Conservation (phyloP, 768 basidiomycete species). For the Sarcomyxa edulis region DNA sequence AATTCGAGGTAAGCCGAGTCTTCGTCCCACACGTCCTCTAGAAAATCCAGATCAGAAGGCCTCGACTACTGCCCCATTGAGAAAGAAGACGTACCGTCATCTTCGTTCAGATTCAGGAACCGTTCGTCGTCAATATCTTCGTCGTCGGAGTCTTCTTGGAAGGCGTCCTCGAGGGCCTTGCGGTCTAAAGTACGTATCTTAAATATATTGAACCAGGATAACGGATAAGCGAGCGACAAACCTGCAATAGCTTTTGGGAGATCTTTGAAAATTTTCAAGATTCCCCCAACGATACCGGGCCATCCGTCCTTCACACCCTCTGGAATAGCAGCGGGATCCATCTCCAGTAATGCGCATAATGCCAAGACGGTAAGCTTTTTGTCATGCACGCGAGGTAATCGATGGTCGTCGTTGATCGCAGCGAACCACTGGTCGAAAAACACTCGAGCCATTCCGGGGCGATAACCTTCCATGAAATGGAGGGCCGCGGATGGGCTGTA, state of each 20-base stretch:
- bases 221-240: too few relatives aligned
- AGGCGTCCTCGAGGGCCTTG: conserved; percentile 49
- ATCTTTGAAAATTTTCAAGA: conserved; percentile 70
- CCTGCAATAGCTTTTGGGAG: conserved; percentile 74
- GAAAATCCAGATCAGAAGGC: conserved; percentile 6
- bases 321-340: conserved; percentile 54
- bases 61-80: background rate
- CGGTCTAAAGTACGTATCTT: conserved; percentile 32
- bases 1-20: conserved; percentile 86
- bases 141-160: conserved; percentile 22
- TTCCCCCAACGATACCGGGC: conserved; percentile 68
- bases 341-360: conserved; percentile 71
- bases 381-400: conserved; percentile 83
- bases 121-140: conserved; percentile 37
- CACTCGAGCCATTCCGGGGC: conserved; percentile 54
- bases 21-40: conserved; percentile 88
- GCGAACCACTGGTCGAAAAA: conserved; percentile 88
- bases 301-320: conserved; percentile 62
- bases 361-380: conserved; percentile 80
- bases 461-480: conserved; percentile 62
- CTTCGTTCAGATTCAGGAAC: conserved; percentile 53
- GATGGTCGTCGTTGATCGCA: conserved; percentile 53
- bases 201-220: background rate
- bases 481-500: conserved; percentile 81
- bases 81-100: conserved; percentile 36